Conservation (phyloP, 2,329 filamentous ascomycete genomes). For the Monosporascus sp. region DNA sequence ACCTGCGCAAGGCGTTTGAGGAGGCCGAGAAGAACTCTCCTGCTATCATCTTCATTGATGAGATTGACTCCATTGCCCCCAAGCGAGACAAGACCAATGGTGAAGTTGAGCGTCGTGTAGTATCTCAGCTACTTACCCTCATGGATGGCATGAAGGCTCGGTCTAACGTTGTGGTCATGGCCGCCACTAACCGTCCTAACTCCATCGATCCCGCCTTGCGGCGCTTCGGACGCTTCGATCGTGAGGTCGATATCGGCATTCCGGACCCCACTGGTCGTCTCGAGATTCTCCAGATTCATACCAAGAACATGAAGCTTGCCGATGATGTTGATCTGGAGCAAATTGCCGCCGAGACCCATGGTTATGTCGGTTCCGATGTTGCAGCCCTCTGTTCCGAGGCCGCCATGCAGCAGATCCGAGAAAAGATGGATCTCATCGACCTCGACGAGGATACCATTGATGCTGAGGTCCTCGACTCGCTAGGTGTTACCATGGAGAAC, state of each 20-base stretch:
- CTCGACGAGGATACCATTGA: slow-evolving; percentile 98
- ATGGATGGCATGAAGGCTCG: slow-evolving; percentile 99
- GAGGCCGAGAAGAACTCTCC: slow-evolving; percentile 99
- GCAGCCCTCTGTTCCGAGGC: slow-evolving; percentile 98
- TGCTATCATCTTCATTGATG: slow-evolving; percentile 98
- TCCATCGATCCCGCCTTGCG: slow-evolving; percentile 96
- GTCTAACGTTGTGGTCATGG: slow-evolving; percentile 98
- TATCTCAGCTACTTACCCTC: slow-evolving; percentile 89
- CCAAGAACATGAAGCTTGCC: slow-evolving; percentile 99
- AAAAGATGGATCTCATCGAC: slow-evolving; percentile 99
- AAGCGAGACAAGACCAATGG: slow-evolving; percentile 99
- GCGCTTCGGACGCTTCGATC: slow-evolving; percentile 97
- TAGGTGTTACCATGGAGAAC: slow-evolving; percentile 99
- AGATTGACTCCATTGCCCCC: slow-evolving; percentile 97
- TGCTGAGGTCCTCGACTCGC: slow-evolving; percentile 93
- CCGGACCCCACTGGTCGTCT: slow-evolving; percentile 97
- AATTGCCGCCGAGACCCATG: slow-evolving; percentile 95
- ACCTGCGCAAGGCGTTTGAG: slow-evolving; percentile 97
- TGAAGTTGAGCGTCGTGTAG: slow-evolving; percentile 96
- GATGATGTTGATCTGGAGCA: slow-evolving; percentile 96
- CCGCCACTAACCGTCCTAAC: slow-evolving; percentile 96
- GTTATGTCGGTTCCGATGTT: slow-evolving; percentile 97
- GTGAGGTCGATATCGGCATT: slow-evolving; percentile 97
- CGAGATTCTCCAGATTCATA: slow-evolving; percentile 98
- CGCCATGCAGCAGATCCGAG: slow-evolving; percentile 99